Percentiles rank a stretch among this genome's conserved stretches.
Evolutionary conservation across 2,329 filamentous ascomycete species (phyloP).

Genomic region (Ceratocystis variospora): DNA sequence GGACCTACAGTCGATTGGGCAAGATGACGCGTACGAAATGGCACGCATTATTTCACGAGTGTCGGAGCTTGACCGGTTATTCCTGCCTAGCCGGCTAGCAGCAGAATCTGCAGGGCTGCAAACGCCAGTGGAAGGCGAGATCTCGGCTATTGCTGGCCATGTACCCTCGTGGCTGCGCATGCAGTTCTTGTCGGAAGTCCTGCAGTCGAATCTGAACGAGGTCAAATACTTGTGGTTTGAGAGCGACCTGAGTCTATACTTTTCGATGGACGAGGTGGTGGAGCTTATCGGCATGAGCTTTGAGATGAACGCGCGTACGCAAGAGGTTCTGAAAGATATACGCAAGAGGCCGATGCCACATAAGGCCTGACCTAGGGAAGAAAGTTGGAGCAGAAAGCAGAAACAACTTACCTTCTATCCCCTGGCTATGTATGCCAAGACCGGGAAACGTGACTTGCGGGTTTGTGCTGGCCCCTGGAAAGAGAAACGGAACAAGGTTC

Average conservation of each 20-base stretch:
- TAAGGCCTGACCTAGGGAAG: background rate
- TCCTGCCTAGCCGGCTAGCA: slow-evolving; percentile 34
- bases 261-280: slow-evolving; percentile 45
- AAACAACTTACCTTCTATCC: background rate
- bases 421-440: background rate
- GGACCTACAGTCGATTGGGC: slow-evolving; percentile 46
- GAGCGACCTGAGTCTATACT: slow-evolving; percentile 51
- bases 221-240: slow-evolving; percentile 51
- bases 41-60: slow-evolving; percentile 44
- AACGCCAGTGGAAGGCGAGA: slow-evolving; percentile 26
- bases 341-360: slow-evolving; percentile 34
- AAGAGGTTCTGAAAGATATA: slow-evolving; percentile 46
- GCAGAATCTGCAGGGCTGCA: slow-evolving; percentile 19
- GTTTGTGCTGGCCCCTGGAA: background rate
- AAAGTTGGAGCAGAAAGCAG: background rate
- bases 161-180: slow-evolving; percentile 48
- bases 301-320: slow-evolving; percentile 46
- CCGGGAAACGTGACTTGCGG: background rate
- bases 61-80: slow-evolving; percentile 47
- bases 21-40: slow-evolving; percentile 50
- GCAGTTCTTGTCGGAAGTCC: slow-evolving; percentile 49
- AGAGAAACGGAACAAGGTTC: slow-evolving; percentile 1
- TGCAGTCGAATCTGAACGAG: slow-evolving; percentile 53
- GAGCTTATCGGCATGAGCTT: slow-evolving; percentile 51
- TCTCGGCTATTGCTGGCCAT: slow-evolving; percentile 46